Evolutionary conservation across 495 filamentous ascomycete genomes (phyloP), one percentile per base, ranked within the genome.

Genomic region (Mytilinidion resinicola): DNA sequence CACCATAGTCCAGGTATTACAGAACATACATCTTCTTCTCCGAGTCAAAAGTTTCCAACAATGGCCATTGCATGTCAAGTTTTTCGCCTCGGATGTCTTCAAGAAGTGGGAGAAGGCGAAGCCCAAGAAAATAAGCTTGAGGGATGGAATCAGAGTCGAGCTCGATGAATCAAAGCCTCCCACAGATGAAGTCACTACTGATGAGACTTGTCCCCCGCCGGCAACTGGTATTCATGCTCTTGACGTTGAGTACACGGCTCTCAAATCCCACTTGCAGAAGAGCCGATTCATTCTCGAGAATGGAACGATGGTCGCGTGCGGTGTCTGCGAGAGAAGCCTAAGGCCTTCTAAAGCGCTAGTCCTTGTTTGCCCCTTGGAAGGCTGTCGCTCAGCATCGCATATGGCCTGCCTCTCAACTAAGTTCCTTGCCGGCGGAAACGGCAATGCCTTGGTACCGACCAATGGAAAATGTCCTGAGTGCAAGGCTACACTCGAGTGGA

Each of bases 61-160:
- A 25, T 95, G 89, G 90, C 91, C 91, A n/a, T 75, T 98, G 34
- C 78, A 80, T 14, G 65, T 96, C 15, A 83, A 87, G 9, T 96
- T 96, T 69, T 95, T 96, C 64, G 76, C 73, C 9, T 71, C 76
- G 0, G 87, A 95, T 55, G 85, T 87, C 0, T 77, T 85, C 61
- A 65, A 73, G 33, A 70, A 76, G 0, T 98, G 93, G 93, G 67
- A 78, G 38, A 72, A 70, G 38, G 85, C 82, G 77, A 80, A 76
- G 56, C 70, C 78, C 3, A 75, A 76, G 8, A 66, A 72, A 46
- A 74, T 76, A 20, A 63, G 69, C 37, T 57, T 89, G 15, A 74
- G 82, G 12, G 53, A 65, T 25, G 74, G 73, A 11, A 72, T 90
- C 30, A 67, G 66, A 36, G 72, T 89, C 6, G 69, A 82, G 6